Conservation (phyloP, 108 stramenopile genomes). For the Fragilaria crotonensis region DNA sequence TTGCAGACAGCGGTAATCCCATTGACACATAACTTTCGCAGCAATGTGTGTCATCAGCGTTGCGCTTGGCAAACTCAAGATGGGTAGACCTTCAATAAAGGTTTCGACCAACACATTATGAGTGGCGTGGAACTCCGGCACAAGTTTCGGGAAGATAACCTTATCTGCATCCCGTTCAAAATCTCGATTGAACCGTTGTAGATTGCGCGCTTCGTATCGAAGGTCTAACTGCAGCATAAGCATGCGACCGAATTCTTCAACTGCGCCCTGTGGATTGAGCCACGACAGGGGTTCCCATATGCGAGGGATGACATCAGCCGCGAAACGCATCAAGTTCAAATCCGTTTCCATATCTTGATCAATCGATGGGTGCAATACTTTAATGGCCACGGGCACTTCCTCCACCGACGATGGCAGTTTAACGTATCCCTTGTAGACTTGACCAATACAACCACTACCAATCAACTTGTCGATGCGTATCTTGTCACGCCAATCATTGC, state of each 20-base stretch:
- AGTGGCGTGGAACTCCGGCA: slow-evolving; percentile 20
- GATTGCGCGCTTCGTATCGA: slow-evolving; percentile 33
- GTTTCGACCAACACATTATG: slow-evolving; percentile 40
- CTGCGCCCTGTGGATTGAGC: slow-evolving; percentile 39
- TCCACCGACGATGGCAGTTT: neutral
- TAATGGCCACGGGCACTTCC: slow-evolving; percentile 41
- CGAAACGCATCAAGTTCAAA: slow-evolving; percentile 43
- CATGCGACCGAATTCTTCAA: slow-evolving; percentile 39
- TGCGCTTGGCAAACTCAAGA: slow-evolving; percentile 34
- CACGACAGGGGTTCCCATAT: slow-evolving; percentile 26
- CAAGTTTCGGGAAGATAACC: slow-evolving; percentile 34
- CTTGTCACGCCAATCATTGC: slow-evolving; percentile 43
- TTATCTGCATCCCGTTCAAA: slow-evolving; percentile 15
- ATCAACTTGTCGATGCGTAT: slow-evolving; percentile 27
- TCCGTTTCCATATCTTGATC: slow-evolving; percentile 44
- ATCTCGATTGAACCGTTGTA: slow-evolving; percentile 36
- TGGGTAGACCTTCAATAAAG: slow-evolving; percentile 32
- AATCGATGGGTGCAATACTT: slow-evolving; percentile 56
- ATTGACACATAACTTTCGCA: slow-evolving; percentile 26
- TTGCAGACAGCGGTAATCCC: slow-evolving; percentile 48
- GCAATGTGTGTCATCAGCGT: slow-evolving; percentile 20
- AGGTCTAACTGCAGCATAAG: slow-evolving; percentile 44
- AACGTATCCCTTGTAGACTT: slow-evolving; percentile 45
- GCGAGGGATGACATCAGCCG: slow-evolving; percentile 16
- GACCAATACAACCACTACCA: slow-evolving; percentile 70